phyloP scores from a whole-genome alignment of 768 basidiomycete species.

The Albatrellus ellisii region DNA sequence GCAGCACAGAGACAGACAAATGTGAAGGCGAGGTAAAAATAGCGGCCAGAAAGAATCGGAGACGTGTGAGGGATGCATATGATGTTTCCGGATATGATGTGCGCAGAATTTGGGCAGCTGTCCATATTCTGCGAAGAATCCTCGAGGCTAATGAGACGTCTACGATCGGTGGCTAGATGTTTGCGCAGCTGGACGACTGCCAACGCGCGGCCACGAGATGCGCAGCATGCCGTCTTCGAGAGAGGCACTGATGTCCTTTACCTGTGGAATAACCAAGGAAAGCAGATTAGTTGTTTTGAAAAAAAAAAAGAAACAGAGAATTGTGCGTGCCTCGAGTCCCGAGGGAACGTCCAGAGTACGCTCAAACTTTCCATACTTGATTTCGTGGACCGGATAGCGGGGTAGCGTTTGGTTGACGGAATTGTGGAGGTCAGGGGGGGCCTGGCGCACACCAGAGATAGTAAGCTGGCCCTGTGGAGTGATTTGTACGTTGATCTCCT shows the following conservation, averaged over 20 bases:
- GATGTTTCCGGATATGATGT: too few species aligned
- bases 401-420: neutral
- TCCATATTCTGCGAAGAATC: too few species aligned
- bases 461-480: constrained; percentile 30
- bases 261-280: constrained; percentile 4
- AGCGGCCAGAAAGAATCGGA: too few species aligned
- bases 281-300: neutral
- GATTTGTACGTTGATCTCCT: constrained; percentile 33
- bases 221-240: constrained; percentile 13
- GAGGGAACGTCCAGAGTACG: constrained; percentile 10
- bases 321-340: constrained; percentile 12
- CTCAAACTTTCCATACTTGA: constrained; percentile 14
- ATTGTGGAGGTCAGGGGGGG: constrained; percentile 12
- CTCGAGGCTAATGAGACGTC: too few species aligned
- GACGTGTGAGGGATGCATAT: too few species aligned
- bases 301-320: neutral
- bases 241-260: constrained; percentile 12
- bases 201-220: constrained; percentile 12
- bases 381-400: constrained; percentile 10
- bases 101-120: too few species aligned
- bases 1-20: too few species aligned
- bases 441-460: constrained; percentile 30
- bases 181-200: neutral
- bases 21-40: too few species aligned
- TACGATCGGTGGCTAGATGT: too few species aligned